phyloP scores from a whole-genome alignment of 1,284 basidiomycete species.

The Papiliotrema flavescens region DNA sequence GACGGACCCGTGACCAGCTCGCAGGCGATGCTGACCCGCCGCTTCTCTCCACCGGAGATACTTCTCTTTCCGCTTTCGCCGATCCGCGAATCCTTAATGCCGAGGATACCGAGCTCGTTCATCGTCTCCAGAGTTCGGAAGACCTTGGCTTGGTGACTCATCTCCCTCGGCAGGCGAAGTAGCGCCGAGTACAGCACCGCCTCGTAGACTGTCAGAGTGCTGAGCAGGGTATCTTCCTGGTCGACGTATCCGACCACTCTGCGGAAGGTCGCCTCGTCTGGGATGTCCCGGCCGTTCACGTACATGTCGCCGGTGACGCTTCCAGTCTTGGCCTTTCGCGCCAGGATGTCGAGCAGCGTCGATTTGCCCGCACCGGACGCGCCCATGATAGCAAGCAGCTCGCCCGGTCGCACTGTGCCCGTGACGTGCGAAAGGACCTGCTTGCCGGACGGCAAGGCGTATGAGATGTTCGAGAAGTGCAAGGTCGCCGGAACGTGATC shows the following conservation, averaged over 20 bases:
- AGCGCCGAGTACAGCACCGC: slow-evolving; percentile 91
- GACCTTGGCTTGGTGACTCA: slow-evolving; percentile 91
- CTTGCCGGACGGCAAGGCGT: slow-evolving; percentile 63
- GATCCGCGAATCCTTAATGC: slow-evolving; percentile 85
- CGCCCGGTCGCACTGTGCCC: slow-evolving; percentile 78
- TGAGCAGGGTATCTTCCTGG: slow-evolving; percentile 96
- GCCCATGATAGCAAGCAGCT: slow-evolving; percentile 92
- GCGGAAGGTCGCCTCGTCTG: slow-evolving; percentile 68
- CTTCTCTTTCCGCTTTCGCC: slow-evolving; percentile 75
- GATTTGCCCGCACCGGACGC: slow-evolving; percentile 96
- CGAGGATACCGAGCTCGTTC: slow-evolving; percentile 88
- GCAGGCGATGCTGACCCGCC: slow-evolving; percentile 94
- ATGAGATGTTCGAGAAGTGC: slow-evolving; percentile 81
- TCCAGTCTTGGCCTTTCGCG: slow-evolving; percentile 81
- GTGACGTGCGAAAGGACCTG: slow-evolving; percentile 74
- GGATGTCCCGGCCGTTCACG: slow-evolving; percentile 78
- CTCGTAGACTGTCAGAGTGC: slow-evolving; percentile 95
- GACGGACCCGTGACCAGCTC: slow-evolving; percentile 95
- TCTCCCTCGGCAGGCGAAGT: slow-evolving; percentile 83
- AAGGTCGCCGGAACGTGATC: slow-evolving; percentile 91
- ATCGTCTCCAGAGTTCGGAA: slow-evolving; percentile 91
- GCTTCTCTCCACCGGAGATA: slow-evolving; percentile 94
- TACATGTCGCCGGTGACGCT: slow-evolving; percentile 68
- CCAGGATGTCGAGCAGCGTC: slow-evolving; percentile 92
- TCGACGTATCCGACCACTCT: slow-evolving; percentile 91